Base-by-base conservation (phyloP, 257 asterid genomes). In the Mentha longifolia region DNA sequence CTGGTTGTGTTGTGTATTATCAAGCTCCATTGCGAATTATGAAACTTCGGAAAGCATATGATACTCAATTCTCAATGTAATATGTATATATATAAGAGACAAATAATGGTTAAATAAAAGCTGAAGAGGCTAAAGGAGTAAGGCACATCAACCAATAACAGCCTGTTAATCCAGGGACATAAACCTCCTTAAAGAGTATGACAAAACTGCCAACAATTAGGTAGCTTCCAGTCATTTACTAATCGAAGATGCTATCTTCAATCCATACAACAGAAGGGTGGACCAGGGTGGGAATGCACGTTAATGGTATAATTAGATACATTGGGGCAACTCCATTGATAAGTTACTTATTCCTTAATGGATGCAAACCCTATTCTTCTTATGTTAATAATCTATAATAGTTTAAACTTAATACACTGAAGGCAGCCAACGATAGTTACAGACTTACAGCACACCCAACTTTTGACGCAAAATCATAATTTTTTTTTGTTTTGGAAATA, bases 201-300 rank as follows among this genome's bases (percentile, higher is more conserved):
- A 52, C 31, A 9, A 20, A 50, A 6, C 28, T 12, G 62, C 28
- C 46, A 43, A 8, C 33, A 17, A 57, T 9, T 69, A 63, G 22
- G 63, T 11, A 45, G 43, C 35, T 46, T 42, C n/a, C 49, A 58
- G 58, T 39, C 6, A 78, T 65, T 41, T 69, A 74, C 12, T 39
- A 39, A 17, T 60, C 47, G 45, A 46, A 47, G 37, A 63, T 25
- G 42, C 22, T 3, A 50, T 62, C 17, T 25, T 28, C 33, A 67
- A 39, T 33, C 19, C 25, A 54, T 19, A 74, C 54, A 37, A 9
- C 30, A 20, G 25, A 49, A 35, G 20, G 63, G 47, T 22, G 12
- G 60, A 41, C 37, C 43, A 43, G 39, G 37, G 11, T 25, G 45
- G 58, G 14, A 17, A 52, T 57, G 56, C 15, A 39, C 13, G 31